Percentiles rank a stretch among this genome's conserved stretches.
These are phyloP conservation scores for Tarenaya hassleriana DNA, from an alignment of 345 rosid species.

Conservation along the genomic window DNA sequence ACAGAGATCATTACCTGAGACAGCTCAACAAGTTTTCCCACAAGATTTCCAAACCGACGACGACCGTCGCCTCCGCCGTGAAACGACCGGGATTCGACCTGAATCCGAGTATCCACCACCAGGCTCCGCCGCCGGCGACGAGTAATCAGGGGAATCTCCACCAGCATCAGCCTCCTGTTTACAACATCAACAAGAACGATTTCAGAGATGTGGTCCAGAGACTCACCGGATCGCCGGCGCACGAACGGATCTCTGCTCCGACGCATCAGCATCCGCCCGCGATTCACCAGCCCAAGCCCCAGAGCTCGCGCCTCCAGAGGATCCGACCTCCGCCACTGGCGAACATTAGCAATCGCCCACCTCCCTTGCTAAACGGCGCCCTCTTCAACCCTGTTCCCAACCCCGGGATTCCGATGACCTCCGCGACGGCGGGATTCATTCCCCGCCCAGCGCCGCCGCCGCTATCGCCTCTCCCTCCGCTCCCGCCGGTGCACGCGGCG, in stretches of 20 bases:
- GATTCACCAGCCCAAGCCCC: slow-evolving; percentile 49
- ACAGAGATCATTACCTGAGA: slow-evolving; percentile 37
- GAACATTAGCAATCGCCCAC: slow-evolving; percentile 44
- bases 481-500: slow-evolving; percentile 37
- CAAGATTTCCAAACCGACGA: slow-evolving; percentile 49
- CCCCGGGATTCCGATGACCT: not conserved
- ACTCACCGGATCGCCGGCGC: slow-evolving; percentile 63
- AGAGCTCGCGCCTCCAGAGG: slow-evolving; percentile 54
- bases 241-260: slow-evolving; percentile 47
- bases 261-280: slow-evolving; percentile 37
- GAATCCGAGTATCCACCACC: slow-evolving; percentile 4
- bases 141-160: slow-evolving; percentile 14
- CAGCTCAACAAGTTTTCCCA: slow-evolving; percentile 66
- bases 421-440: slow-evolving; percentile 12
- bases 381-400: slow-evolving; percentile 5
- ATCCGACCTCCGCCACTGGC: slow-evolving; percentile 64
- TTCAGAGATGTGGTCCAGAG: slow-evolving; percentile 58
- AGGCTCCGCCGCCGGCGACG: not conserved
- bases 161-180: slow-evolving; percentile 58
- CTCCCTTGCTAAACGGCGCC: slow-evolving; percentile 30
- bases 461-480: slow-evolving; percentile 41
- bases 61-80: slow-evolving; percentile 1
- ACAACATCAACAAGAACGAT: slow-evolving; percentile 56
- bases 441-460: slow-evolving; percentile 30
- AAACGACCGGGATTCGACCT: slow-evolving; percentile 37